These are phyloP conservation scores for Cryphonectria japonica DNA, from an alignment of 2,329 filamentous ascomycete genomes.

Conservation along the genomic window DNA sequence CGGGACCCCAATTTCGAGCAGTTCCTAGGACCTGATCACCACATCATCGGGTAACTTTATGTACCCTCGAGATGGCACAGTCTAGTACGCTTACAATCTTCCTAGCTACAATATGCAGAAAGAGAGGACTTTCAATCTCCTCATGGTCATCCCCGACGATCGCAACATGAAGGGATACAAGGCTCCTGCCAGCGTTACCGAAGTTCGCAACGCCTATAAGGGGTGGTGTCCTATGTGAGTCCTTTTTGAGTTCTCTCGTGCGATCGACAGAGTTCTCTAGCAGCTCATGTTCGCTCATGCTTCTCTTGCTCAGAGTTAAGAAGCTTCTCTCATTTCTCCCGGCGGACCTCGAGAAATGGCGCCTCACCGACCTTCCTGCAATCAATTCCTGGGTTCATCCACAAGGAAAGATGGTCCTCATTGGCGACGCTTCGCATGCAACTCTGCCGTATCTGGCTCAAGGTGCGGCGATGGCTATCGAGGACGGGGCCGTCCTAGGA, in stretches of 20 bases:
- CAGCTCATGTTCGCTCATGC: too few species aligned
- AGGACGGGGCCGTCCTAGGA: constrained; percentile 35
- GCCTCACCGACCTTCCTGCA: not conserved
- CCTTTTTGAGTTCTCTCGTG: not conserved
- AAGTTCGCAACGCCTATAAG: constrained; percentile 22
- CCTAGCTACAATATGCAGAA: constrained; percentile 26
- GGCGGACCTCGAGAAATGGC: constrained; percentile 21
- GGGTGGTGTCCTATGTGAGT: constrained; percentile 24
- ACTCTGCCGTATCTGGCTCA: constrained; percentile 33
- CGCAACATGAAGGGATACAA: constrained; percentile 27
- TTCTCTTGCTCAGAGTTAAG: constrained; percentile 8
- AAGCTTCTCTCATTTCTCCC: constrained; percentile 16
- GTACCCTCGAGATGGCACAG: not conserved
- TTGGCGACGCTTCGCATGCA: constrained; percentile 55
- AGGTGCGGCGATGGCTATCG: constrained; percentile 34
- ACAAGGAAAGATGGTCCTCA: constrained; percentile 42
- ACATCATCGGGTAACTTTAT: constrained; percentile 8
- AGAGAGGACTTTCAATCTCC: constrained; percentile 26
- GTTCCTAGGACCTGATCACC: constrained; percentile 22
- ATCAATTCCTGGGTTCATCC: constrained; percentile 11
- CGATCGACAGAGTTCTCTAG: too few species aligned
- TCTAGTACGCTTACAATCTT: not conserved
- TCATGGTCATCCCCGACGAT: constrained; percentile 28
- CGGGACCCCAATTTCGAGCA: constrained; percentile 28
- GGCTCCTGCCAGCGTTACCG: constrained; percentile 18